Conservation (phyloP, 192 early-diverging fungal genomes). For the Coemansia sp. region DNA sequence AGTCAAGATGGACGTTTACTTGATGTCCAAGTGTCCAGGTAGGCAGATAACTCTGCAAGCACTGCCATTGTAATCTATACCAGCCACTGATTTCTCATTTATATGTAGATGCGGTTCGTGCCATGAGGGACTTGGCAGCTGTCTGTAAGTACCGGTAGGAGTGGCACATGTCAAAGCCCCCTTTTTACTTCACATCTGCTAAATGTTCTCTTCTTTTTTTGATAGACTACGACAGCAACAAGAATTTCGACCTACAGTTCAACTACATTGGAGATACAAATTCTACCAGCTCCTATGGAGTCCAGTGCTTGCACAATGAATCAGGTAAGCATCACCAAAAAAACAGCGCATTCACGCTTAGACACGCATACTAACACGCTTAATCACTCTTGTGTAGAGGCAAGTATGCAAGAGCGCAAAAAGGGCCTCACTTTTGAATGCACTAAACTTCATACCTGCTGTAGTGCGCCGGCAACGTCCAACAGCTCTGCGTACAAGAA, state of each 20-base stretch:
- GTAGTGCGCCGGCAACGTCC: constrained; percentile 52
- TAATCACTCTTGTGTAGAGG: background rate
- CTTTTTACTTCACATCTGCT: background rate
- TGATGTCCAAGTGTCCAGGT: constrained; percentile 52
- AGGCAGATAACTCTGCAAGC: background rate
- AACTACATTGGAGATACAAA: constrained; percentile 44
- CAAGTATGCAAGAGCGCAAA: background rate
- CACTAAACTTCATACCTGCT: background rate
- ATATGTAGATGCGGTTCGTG: constrained; percentile 32
- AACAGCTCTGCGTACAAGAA: constrained; percentile 51
- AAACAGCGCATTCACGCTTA: background rate
- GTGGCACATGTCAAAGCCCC: background rate
- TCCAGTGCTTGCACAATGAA: constrained; percentile 34
- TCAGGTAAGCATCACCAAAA: constrained; percentile 31
- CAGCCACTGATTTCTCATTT: background rate
- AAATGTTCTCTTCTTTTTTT: background rate
- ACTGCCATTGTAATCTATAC: background rate
- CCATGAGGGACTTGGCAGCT: constrained; percentile 47
- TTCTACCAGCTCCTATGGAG: constrained; percentile 24
- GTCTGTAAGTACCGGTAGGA: constrained; percentile 37
- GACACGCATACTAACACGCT: background rate
- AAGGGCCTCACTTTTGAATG: background rate
- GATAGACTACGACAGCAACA: constrained; percentile 45
- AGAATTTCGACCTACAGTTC: constrained; percentile 27
- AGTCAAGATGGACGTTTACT: constrained; percentile 37